These are phyloP conservation scores for Rhodotorula sp. DNA, from an alignment of 1,284 basidiomycete genomes.

Conservation along the genomic window DNA sequence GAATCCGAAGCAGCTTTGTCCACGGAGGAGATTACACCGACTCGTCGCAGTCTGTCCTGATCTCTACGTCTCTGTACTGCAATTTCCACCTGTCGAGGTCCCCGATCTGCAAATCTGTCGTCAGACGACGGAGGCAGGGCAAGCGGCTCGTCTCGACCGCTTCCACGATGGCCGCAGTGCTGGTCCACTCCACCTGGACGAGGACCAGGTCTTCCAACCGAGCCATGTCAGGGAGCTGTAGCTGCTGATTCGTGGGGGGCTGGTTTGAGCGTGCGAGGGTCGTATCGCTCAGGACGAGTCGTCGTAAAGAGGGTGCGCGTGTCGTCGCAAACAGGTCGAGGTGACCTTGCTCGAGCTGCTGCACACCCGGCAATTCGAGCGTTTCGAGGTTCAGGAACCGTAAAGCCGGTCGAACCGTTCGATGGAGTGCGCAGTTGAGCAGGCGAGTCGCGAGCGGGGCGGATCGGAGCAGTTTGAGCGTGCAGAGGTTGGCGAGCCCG, in stretches of 20 bases:
- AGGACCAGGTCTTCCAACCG: neutral
- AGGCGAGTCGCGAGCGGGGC: constrained; percentile 13
- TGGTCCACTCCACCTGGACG: neutral
- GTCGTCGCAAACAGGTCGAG: neutral
- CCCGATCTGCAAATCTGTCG: neutral
- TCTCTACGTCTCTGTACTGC: neutral
- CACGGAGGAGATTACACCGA: no score
- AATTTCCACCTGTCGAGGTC: neutral
- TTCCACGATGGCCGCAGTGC: neutral
- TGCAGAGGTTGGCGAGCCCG: neutral
- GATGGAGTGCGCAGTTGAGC: neutral
- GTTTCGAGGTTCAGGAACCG: neutral
- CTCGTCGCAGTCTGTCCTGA: neutral
- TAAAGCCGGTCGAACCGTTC: neutral
- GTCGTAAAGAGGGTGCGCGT: neutral
- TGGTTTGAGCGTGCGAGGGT: no score
- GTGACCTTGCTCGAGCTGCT: neutral
- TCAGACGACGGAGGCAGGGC: neutral
- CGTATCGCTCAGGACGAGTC: constrained; percentile 1
- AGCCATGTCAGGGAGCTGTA: neutral
- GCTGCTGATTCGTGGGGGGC: neutral
- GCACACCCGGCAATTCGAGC: neutral
- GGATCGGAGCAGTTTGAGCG: neutral
- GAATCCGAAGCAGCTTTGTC: neutral
- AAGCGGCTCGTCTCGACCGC: neutral